Base-by-base conservation (phyloP, 1,139 yeast species). In the Kodamaea anthophila region DNA sequence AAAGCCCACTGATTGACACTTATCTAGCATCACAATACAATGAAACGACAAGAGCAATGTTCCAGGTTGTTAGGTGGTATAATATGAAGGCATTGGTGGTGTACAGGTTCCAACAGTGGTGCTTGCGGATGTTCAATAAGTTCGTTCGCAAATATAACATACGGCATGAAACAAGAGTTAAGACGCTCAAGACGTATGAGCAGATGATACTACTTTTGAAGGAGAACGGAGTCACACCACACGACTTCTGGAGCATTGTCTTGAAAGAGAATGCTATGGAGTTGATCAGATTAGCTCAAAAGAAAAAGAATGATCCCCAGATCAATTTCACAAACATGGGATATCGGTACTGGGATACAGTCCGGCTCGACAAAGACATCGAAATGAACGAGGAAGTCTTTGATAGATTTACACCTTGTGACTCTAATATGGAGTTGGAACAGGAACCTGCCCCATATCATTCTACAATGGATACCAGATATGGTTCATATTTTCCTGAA, bases 41-140 rank as follows among this genome's bases (percentile, higher is more conserved):
- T 18, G 27, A 39, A n/a, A 39, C 40, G 8, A 38, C 49, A 13
- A 34, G 40, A 8, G 35, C 40, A 5, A 43, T 47, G 15, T 26
- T 40, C 22, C 42, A 42, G 24, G 24, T 55, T 5, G 37, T 51
- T 10, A 37, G 33, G 14, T 55, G 60, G 53, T 55, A 53, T 32
- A 49, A 48, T 32, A 52, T 48, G 9, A 35, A 43, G 9, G 34
- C 46, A 8, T 21, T 65, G 20, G 37, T 65, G 10, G 38, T 49
- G 3, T 47, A 42, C 19, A 50, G 51, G 22, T 60, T 60, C 36
- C 65, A 62, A 34, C 31, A 33, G 31, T 65, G 72, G 72, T 46
- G 53, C 9, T 31, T 59, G n/a, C 44, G 64, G 30, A 42, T 65
- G 34, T 65, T 65, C 43, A 63, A 64, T 37, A 39, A 55, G 26